Conservation (phyloP, 768 basidiomycete genomes). For the Kondoa malvinella region DNA sequence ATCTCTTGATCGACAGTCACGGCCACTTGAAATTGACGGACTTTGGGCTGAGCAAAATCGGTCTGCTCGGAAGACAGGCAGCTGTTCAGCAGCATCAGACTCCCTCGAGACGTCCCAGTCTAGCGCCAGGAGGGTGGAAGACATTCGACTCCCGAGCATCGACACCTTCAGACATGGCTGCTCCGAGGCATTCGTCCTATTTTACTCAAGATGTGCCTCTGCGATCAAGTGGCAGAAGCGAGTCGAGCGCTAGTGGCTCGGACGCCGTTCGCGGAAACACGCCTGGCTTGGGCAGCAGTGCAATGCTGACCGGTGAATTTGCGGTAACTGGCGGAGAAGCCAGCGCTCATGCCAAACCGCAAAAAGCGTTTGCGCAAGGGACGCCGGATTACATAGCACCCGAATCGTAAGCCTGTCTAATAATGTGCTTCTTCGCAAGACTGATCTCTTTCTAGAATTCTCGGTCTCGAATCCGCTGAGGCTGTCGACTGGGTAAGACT, state of each 20-base stretch:
- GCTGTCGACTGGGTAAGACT: slow-evolving; percentile 84
- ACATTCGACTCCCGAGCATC: slow-evolving; percentile 30
- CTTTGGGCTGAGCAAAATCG: slow-evolving; percentile 90
- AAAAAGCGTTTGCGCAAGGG: slow-evolving; percentile 64
- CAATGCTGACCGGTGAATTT: background rate
- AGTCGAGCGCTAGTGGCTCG: slow-evolving; percentile 71
- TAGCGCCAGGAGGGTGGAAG: slow-evolving; percentile 29
- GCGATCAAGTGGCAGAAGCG: slow-evolving; percentile 16
- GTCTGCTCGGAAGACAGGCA: slow-evolving; percentile 92
- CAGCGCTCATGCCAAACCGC: slow-evolving; percentile 36
- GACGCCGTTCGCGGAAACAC: slow-evolving; percentile 34
- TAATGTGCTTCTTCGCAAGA: slow-evolving; percentile 23
- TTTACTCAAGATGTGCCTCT: slow-evolving; percentile 1
- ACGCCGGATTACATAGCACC: slow-evolving; percentile 96
- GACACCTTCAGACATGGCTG: slow-evolving; percentile 22
- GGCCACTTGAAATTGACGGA: slow-evolving; percentile 97
- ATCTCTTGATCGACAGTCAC: slow-evolving; percentile 85
- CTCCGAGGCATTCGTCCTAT: slow-evolving; percentile 33
- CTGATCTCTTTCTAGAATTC: slow-evolving; percentile 42
- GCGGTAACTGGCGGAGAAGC: slow-evolving; percentile 12
- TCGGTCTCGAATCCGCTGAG: slow-evolving; percentile 88
- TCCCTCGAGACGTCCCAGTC: slow-evolving; percentile 28
- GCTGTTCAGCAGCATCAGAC: slow-evolving; percentile 37
- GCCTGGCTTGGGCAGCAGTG: slow-evolving; percentile 19
- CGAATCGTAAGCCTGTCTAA: background rate